phyloP scores from a whole-genome alignment of 164 flowering plant species.

The Hamamelis virginiana region DNA sequence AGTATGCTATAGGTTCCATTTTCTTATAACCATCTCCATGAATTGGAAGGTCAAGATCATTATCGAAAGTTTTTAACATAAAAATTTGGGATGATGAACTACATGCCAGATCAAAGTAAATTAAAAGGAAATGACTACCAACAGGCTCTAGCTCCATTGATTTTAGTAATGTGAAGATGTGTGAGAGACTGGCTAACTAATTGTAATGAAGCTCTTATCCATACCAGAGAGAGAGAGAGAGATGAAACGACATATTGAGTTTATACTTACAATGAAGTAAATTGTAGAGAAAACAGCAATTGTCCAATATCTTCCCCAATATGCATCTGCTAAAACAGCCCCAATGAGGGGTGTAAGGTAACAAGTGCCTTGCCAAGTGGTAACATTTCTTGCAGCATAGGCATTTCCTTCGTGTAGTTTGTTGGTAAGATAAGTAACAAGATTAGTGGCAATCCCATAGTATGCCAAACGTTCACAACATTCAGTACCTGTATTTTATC shows the following conservation, averaged over 20 bases:
- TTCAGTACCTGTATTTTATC: slow-evolving; percentile 62
- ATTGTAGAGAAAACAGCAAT: slow-evolving; percentile 78
- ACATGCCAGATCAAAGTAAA: no score
- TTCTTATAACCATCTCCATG: no score
- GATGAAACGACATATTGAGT: neutral
- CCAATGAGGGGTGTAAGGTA: slow-evolving; percentile 86
- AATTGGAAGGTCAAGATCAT: no score
- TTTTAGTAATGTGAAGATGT: no score
- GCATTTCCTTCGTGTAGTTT: slow-evolving; percentile 78
- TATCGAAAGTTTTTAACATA: no score
- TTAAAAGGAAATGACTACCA: no score
- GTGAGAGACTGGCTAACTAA: no score
- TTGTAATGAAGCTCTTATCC: neutral
- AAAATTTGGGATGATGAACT: no score
- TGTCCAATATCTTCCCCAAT: slow-evolving; percentile 94
- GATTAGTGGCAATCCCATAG: slow-evolving; percentile 84
- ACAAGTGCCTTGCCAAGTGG: slow-evolving; percentile 89
- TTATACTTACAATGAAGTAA: slow-evolving; percentile 61
- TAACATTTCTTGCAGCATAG: slow-evolving; percentile 80
- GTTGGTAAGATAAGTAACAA: slow-evolving; percentile 74
- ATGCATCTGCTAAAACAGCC: slow-evolving; percentile 87
- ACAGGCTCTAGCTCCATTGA: no score
- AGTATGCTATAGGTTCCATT: no score
- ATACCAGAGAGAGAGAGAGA: neutral
- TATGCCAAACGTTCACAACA: slow-evolving; percentile 92